Base-by-base conservation (phyloP, 2,329 filamentous ascomycete species). In the Pseudogymnoascus sp. region DNA sequence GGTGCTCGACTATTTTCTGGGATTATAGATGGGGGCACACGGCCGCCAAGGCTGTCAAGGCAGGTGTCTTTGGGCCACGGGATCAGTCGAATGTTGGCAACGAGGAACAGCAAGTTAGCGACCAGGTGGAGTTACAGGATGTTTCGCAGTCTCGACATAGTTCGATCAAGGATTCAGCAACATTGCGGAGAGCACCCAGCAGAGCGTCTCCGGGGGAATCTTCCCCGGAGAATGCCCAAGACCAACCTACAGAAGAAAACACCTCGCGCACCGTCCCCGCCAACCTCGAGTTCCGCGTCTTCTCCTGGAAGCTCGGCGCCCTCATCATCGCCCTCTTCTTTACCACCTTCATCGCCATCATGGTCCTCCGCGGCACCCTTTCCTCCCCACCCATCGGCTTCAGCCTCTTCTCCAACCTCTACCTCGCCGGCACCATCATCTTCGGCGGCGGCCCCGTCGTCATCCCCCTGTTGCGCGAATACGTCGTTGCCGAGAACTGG, bases 331-430 rank as follows among this genome's bases (percentile, higher is more conserved):
- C 64, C 1, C 60, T 69, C 3, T 88, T 89, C 71, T 76, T 88
- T 4, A 68, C 73, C 3, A 79, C 79, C 1, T 89, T 91, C 67
- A 75, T 83, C 60, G 69, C 76, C 1, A 71, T 88, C 21, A 81
- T 90, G 71, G 77, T 82, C 14, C 68, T 81, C 0, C 78, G 80
- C 37, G 79, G 71, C 73, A 79, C 70, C 66, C 74, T 75, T 59
- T 75, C 59, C 1, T 60, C 80, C 10, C 64, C 73, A 0, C 77
- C 83, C 0, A 74, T 85, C 0, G 73, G 80, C 0, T 84, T 85
- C 67, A 78, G 81, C 59, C 79, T 91, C 23, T 91, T 91, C 68
- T 79, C 86, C 4, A 91, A 89, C 72, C 82, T 91, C 75, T 90
- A 87, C 69, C 83, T 91, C 0, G 88, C 88, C 0, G 88, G 88